Evolutionary conservation across 306 rosid genomes (phyloP), one percentile per base, ranked within the genome.

Genomic region (Vigna angularis): DNA sequence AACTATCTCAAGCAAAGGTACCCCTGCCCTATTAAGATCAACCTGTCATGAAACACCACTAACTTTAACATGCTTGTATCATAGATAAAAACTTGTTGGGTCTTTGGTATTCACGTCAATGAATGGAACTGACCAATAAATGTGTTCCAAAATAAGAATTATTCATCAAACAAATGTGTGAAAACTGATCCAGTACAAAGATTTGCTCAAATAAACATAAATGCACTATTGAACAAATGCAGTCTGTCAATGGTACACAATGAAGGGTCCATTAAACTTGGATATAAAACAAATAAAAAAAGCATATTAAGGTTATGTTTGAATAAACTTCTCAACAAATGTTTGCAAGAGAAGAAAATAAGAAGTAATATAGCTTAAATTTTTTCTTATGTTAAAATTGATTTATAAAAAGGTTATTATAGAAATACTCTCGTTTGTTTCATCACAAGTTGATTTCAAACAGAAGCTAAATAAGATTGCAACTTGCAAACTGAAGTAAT

Each of bases 1-100:
- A 85, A 95, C 98, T 83, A 95, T 92, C 87, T 95, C 98, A 74
- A 92, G 98, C 90, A 95, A 91, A 42, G 98, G 95, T 26, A 95
- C 98, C 79, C 98, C 98, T 40, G 98, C 98, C 80, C 98, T 89
- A 74, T 95, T 95, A 56, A 95, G 89, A 87, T 95, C 98, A 89
- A 92, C 98, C 98, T 94, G 87, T 49, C 84, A 74, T 28, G 48
- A 71, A 76, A 84, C 6, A 64, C 53, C 57, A 74, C 61, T 26
- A 81, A 57, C 56, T 11, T 80, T 70, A 82, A 59, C 77, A 84
- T 34, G 36, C 34, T 63, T 13, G 30, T 57, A 52, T 50, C 69
- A 40, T 50, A 9, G 55, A 58, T 44, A 56, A 48, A 20, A 18
- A 50, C 59, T 69, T 34, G 30, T 77, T 50, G 26, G 63, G 30